phyloP scores from a whole-genome alignment of 2,329 filamentous ascomycete species.

The Claviceps fusiformis region DNA sequence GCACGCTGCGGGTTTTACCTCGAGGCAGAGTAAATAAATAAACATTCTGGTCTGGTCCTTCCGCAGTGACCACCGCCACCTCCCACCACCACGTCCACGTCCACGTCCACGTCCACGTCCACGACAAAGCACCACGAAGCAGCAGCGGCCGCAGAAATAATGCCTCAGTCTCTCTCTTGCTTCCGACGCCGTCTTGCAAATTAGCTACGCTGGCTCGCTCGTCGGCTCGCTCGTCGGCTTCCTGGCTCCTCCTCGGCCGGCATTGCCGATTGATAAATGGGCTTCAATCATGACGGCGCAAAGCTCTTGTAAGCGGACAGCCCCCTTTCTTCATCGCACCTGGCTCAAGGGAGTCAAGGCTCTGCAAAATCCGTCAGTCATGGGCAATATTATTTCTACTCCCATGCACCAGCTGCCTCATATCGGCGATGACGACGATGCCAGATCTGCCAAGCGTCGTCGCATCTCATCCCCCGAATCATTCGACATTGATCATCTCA shows the following conservation, averaged over 20 bases:
- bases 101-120: neutral
- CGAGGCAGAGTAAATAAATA: neutral
- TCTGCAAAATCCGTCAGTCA: constrained; percentile 23
- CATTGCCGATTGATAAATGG: constrained; percentile 18
- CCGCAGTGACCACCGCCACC: neutral
- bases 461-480: constrained; percentile 29
- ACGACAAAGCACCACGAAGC: neutral
- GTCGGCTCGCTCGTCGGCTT: neutral
- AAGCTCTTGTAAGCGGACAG: constrained; percentile 31
- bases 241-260: neutral
- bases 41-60: no score
- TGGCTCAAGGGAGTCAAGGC: constrained; percentile 35
- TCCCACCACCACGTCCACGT: neutral
- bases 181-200: constrained; percentile 2
- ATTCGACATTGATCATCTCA: constrained; percentile 19
- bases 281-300: constrained; percentile 34
- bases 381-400: constrained; percentile 30
- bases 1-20: neutral
- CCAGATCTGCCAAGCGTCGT: constrained; percentile 35
- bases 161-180: constrained; percentile 5
- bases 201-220: neutral
- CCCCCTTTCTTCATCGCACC: constrained; percentile 42
- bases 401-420: constrained; percentile 21
- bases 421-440: constrained; percentile 21
- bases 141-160: constrained; percentile 3